Conservation (phyloP, 2,329 filamentous ascomycete genomes). For the Hymenoscyphus infarciens region DNA sequence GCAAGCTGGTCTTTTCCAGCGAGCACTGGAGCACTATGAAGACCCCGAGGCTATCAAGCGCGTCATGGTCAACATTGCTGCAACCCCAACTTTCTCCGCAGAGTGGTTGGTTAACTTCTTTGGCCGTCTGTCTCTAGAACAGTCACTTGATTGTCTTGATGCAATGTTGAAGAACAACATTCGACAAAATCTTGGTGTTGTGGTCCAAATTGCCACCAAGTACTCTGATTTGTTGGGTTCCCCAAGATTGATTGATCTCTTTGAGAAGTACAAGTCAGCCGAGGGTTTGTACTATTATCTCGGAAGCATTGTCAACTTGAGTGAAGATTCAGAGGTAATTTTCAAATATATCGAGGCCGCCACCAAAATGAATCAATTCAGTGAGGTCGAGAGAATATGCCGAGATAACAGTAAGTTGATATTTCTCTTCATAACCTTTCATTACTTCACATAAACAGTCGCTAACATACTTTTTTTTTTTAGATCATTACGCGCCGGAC, state of each 20-base stretch:
- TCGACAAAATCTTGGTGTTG: slow-evolving; percentile 90
- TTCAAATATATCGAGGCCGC: slow-evolving; percentile 99
- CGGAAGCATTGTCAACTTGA: slow-evolving; percentile 95
- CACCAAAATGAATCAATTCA: slow-evolving; percentile 87
- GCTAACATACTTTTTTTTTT: too few species aligned
- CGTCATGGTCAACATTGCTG: slow-evolving; percentile 76
- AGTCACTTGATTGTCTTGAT: slow-evolving; percentile 89
- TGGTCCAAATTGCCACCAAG: slow-evolving; percentile 94
- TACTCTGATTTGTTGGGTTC: slow-evolving; percentile 93
- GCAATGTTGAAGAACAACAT: slow-evolving; percentile 97
- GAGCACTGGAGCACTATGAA: slow-evolving; percentile 91
- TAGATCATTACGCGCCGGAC: slow-evolving; percentile 52
- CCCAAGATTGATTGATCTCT: slow-evolving; percentile 82
- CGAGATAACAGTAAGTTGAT: slow-evolving; percentile 72
- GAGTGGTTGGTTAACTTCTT: slow-evolving; percentile 95
- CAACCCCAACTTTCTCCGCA: slow-evolving; percentile 77
- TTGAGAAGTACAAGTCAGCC: slow-evolving; percentile 96
- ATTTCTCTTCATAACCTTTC: too few species aligned
- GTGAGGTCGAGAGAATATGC: slow-evolving; percentile 95
- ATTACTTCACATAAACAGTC: too few species aligned
- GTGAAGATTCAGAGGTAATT: slow-evolving; percentile 89
- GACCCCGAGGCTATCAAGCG: slow-evolving; percentile 88
- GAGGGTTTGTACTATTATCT: slow-evolving; percentile 98
- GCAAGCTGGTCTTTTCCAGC: slow-evolving; percentile 80
- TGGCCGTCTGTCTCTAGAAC: slow-evolving; percentile 89